Conservation (phyloP, 2,329 filamentous ascomycete genomes). For the Alternaria consortialis region DNA sequence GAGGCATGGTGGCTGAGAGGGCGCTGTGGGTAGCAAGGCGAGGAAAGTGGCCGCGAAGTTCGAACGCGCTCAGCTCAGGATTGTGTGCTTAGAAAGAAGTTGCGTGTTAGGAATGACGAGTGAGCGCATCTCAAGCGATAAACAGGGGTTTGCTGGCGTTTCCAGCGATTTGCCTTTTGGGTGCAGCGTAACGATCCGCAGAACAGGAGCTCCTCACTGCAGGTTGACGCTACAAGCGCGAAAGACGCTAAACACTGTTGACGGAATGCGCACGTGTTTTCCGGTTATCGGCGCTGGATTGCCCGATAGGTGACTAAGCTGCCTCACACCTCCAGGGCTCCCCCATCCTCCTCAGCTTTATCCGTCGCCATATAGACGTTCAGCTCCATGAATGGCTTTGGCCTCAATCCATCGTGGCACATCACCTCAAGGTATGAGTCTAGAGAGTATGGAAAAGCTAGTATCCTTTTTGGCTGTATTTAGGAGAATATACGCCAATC, state of each 20-base stretch:
- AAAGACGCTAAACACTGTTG: conserved; percentile 32
- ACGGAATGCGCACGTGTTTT: conserved; percentile 26
- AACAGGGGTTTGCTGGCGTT: conserved; percentile 32
- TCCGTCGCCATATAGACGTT: background rate
- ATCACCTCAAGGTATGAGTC: too few species aligned
- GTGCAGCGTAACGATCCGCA: conserved; percentile 16
- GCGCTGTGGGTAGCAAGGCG: conserved; percentile 29
- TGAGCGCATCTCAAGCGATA: conserved; percentile 41
- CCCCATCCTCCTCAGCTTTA: background rate
- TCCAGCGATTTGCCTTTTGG: conserved; percentile 27
- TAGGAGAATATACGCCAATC: background rate
- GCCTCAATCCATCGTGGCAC: too few species aligned
- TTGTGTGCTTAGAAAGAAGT: conserved; percentile 24
- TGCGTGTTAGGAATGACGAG: conserved; percentile 30
- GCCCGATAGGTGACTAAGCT: conserved; percentile 20
- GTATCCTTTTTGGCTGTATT: background rate
- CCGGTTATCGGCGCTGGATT: conserved; percentile 17
- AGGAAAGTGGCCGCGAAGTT: conserved; percentile 21
- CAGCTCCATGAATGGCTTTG: too few species aligned
- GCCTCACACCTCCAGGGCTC: background rate
- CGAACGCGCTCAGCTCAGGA: conserved; percentile 29
- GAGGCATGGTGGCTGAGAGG: conserved; percentile 44
- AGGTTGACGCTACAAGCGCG: conserved; percentile 14
- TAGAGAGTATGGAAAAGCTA: too few species aligned
- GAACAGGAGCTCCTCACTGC: conserved; percentile 24